Conservation (phyloP, 2,329 filamentous ascomycete genomes). For the Tolypocladium guangdongense region DNA sequence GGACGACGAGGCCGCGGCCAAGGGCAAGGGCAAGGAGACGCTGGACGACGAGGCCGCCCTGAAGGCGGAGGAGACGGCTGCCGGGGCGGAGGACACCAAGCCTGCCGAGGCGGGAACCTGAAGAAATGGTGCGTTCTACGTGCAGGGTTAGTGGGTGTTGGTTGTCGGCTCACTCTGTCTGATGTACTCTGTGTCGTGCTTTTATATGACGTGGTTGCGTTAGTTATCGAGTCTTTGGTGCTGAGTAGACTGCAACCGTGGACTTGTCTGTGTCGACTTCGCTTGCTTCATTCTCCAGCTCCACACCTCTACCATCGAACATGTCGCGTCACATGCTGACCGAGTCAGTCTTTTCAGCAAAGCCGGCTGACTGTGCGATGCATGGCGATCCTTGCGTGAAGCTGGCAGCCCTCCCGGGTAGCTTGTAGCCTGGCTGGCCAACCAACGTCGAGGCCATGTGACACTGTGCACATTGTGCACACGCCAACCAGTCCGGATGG, state of each 20-base stretch:
- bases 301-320: background rate
- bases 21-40: slow-evolving; percentile 16
- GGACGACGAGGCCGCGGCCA: slow-evolving; percentile 11
- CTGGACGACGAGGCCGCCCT: slow-evolving; percentile 1
- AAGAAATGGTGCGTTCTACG: background rate
- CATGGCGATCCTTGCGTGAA: background rate
- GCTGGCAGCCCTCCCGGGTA: background rate
- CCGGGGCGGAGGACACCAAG: background rate
- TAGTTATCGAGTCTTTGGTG: background rate
- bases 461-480: background rate
- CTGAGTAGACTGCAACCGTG: background rate
- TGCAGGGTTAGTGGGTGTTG: background rate
- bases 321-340: background rate
- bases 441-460: background rate
- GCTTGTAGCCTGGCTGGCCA: background rate
- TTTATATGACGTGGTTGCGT: background rate
- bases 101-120: background rate
- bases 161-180: background rate
- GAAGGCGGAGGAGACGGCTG: background rate
- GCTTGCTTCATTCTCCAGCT: background rate
- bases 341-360: too few species aligned
- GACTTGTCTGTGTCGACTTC: background rate
- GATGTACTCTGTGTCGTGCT: background rate
- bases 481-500: background rate
- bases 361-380: background rate